Base-by-base conservation (phyloP, 495 filamentous ascomycete species). In the Chaetomium cochliodes region DNA sequence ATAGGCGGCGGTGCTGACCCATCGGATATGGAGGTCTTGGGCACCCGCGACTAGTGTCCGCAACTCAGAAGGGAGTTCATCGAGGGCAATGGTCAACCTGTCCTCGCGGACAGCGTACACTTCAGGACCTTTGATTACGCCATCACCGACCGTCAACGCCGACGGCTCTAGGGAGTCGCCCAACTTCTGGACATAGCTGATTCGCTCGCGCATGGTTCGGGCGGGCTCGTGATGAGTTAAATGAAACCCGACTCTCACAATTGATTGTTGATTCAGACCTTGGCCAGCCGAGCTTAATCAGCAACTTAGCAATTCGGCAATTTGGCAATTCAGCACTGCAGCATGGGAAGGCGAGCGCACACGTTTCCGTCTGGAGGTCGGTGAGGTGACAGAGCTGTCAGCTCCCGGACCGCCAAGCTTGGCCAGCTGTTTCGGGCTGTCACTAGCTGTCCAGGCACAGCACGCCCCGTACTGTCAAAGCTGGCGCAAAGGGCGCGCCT, bases 21-120 rank as follows among this genome's bases (percentile, higher is more conserved):
- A 97, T 72, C 91, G 83, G 59, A 98, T 80, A 74, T 93, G 90
- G 39, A 97, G 77, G 72, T 92, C 89, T 67, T 89, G 87, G 49
- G 81, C 83, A 67, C 84, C 79, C 25, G 83, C 77, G n/a, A 97
- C 74, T n/a, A 88, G 76, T 18, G 79, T 66, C 67, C 79, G 81
- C 12, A 96, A 73, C 81, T 92, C 88, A 23, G 73, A 67, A 0
- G 91, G 88, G 54, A 97, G 84, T 76, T 97, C 90, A 44, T 86
- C 80, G 53, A 90, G 76, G 58, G 82, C 80, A 66, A 94, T 77
- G 2, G 91, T 96, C 65, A 93, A 74, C 9, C 88, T 84, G 68
- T 96, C 90, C 75, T 98, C 92, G 66, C 90, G 86, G 39, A 86
- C 88, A 52, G 90, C 90, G 50, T 84, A 77, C 41, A 85, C 74